These are phyloP conservation scores for Taiozyma sp. DNA, from an alignment of 1,139 yeast species.

Conservation along the genomic window DNA sequence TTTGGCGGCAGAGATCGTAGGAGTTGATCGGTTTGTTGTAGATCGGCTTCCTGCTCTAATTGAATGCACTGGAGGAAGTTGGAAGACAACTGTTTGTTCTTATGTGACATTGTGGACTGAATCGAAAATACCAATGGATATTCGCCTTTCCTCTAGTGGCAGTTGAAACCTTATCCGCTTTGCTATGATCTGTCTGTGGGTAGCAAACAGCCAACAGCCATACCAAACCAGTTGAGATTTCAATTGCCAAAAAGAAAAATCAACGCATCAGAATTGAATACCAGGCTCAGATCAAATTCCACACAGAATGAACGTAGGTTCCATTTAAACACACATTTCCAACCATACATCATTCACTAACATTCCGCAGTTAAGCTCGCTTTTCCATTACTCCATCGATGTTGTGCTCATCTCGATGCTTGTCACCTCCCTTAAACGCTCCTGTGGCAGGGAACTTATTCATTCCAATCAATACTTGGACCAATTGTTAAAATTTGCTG, in stretches of 20 bases:
- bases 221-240: no score
- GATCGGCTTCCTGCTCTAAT: constrained; percentile 56
- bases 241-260: no score
- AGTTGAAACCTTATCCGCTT: no score
- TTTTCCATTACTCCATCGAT: neutral
- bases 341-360: neutral
- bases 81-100: constrained; percentile 30
- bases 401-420: neutral
- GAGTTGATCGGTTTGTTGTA: constrained; percentile 44
- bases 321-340: no score
- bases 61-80: constrained; percentile 46
- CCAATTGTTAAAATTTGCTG: neutral
- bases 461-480: neutral
- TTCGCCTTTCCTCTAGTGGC: no score
- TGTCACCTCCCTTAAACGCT: neutral
- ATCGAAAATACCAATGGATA: no score
- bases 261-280: no score
- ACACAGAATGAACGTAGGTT: no score
- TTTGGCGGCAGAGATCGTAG: constrained; percentile 54
- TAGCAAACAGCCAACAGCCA: no score
- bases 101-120: constrained; percentile 15
- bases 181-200: no score
- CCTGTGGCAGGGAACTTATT: neutral
- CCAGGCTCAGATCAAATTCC: no score
- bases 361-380: neutral